These are phyloP conservation scores for Macroventuria anomochaeta DNA, from an alignment of 2,329 filamentous ascomycete genomes.

Conservation along the genomic window DNA sequence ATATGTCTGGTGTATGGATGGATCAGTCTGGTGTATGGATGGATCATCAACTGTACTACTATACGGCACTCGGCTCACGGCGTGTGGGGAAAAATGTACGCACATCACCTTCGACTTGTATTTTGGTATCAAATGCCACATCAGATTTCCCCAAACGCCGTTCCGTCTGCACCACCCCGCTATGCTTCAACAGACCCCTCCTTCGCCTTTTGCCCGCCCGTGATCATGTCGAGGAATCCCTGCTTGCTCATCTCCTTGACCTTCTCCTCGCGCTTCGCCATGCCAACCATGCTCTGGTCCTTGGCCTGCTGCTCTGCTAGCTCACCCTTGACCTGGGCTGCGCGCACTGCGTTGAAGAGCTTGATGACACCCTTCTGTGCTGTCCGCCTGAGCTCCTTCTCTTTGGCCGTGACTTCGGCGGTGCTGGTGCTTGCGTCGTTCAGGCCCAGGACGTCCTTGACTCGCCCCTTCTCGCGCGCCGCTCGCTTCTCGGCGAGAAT, in stretches of 20 bases:
- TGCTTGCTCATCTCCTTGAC: slow-evolving; percentile 97
- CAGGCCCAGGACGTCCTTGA: slow-evolving; percentile 81
- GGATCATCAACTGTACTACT: neutral
- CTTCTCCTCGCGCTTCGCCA: slow-evolving; percentile 81
- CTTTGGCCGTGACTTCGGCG: slow-evolving; percentile 68
- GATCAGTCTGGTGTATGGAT: too few relatives aligned
- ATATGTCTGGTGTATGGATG: neutral
- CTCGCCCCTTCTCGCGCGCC: slow-evolving; percentile 82
- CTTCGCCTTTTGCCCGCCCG: slow-evolving; percentile 57
- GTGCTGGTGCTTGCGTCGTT: slow-evolving; percentile 57
- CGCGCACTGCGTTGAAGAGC: slow-evolving; percentile 93
- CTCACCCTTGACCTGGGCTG: slow-evolving; percentile 86
- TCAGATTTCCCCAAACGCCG: neutral
- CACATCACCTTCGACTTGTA: neutral
- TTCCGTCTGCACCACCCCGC: neutral
- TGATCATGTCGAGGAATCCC: slow-evolving; percentile 91
- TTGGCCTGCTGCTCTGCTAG: slow-evolving; percentile 74
- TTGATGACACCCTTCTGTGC: slow-evolving; percentile 94
- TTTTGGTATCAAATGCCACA: slow-evolving; percentile 8
- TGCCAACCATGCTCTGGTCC: slow-evolving; percentile 77
- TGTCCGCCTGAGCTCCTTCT: slow-evolving; percentile 82
- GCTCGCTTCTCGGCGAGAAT: slow-evolving; percentile 80
- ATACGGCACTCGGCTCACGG: slow-evolving; percentile 8
- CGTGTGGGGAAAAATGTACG: neutral
- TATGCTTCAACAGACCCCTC: slow-evolving; percentile 24